phyloP scores from a whole-genome alignment of 768 basidiomycete genomes.

The Epithele typhae region DNA sequence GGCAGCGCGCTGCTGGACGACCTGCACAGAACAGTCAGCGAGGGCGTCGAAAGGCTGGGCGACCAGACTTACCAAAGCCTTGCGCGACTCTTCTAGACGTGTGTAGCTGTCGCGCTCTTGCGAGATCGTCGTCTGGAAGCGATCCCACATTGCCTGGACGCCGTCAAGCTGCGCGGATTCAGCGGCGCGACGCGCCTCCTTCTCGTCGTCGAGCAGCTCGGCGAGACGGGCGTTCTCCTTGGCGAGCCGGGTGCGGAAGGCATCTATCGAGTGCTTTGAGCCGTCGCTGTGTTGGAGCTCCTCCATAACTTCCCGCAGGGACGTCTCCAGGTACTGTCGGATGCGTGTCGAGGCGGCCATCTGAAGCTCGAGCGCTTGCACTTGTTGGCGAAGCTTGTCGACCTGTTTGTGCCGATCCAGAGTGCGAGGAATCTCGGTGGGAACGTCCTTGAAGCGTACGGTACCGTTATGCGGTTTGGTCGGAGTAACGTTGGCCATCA shows the following conservation, averaged over 20 bases:
- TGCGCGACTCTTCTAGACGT: constrained; percentile 65
- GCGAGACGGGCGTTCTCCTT: constrained; percentile 53
- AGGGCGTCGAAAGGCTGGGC: too few relatives aligned
- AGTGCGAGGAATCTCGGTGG: constrained; percentile 32
- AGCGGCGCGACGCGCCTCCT: constrained; percentile 54
- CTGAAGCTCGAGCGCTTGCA: constrained; percentile 63
- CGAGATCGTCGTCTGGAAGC: constrained; percentile 54
- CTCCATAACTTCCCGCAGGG: constrained; percentile 53
- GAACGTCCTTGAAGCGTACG: constrained; percentile 32
- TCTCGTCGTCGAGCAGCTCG: constrained; percentile 58
- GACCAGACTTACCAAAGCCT: constrained; percentile 50
- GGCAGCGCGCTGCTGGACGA: constrained; percentile 60
- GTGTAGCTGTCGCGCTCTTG: constrained; percentile 59
- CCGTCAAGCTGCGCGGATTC: constrained; percentile 62
- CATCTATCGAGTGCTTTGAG: constrained; percentile 58
- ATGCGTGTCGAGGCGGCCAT: constrained; percentile 67
- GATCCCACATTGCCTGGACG: constrained; percentile 62
- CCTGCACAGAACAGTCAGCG: constrained; percentile 29
- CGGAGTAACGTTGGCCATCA: constrained; percentile 43
- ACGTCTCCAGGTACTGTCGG: constrained; percentile 56
- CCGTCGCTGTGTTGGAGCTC: constrained; percentile 64
- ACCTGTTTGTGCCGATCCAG: constrained; percentile 45
- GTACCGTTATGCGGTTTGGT: constrained; percentile 38
- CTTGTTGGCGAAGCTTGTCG: constrained; percentile 52
- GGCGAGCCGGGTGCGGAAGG: constrained; percentile 49